Evolutionary conservation across 768 basidiomycete species (phyloP), one percentile per base, ranked within the genome.

Genomic region (Naganishia randhawae): DNA sequence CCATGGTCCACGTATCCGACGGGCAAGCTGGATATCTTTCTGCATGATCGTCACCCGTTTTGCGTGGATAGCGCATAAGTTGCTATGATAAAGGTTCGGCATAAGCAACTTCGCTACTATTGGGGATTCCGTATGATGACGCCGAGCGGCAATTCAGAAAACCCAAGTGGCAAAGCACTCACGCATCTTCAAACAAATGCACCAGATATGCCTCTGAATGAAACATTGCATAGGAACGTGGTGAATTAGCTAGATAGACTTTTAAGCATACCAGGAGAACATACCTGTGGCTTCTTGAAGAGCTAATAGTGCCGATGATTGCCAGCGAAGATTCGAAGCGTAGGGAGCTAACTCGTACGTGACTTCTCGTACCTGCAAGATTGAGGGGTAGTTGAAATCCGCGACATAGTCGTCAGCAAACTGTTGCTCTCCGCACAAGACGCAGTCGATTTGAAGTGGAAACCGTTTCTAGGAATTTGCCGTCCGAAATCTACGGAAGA

Each of bases 11-110:
- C 95, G 86, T 83, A 98, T 92, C 71, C 96, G 86, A 65, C 96
- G 85, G 27, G 96, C 96, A 63, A 99, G 87, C 75, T 97, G 95
- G 67, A 99, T 94, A 74, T 99, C 96, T 62, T 89, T 85, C 66
- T 92, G 92, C 94, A 97, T 97, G 73, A 97, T 88, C 6, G 95
- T 99, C 5, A 98, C 95, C 74, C 95, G 88, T 81, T 95, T 97
- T 17, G 95, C 95, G 75, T 98, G 95, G 72, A 99, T 90, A 7
- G 95, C 94, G 76, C 96, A 99, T 37, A 96, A 83, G 78, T 97
- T 96, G 50, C 93, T 96, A 70, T 25, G 69, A 50, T 6, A 6
- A 0, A 31, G 45, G 50, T n/a, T 11, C 19, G 10, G 33, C 4
- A 32, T 55, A 3, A 37, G 32, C n/a, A n/a, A n/a, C n/a, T n/a